Base-by-base conservation (phyloP, 2,329 filamentous ascomycete genomes). In the Fusarium sp. region DNA sequence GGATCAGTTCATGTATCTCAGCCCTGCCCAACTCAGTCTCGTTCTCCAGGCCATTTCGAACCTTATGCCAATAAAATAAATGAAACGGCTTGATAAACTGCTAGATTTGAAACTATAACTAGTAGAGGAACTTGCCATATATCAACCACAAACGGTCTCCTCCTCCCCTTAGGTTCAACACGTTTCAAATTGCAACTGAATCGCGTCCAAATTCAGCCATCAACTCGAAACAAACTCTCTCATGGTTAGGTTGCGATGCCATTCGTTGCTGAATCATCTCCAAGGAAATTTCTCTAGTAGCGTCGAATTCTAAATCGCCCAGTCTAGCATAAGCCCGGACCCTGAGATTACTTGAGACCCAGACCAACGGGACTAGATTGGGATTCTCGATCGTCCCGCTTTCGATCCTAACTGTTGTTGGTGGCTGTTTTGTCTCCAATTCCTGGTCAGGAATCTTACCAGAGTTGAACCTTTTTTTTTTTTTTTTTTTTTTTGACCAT, bases 381-480 rank as follows among this genome's bases (percentile, higher is more conserved):
- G 56, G 23, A 59, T 59, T 59, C 27, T 46, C 54, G 54, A 59
- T 59, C 56, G 56, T 59, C 54, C 56, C 56, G 56, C 56, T 47
- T 43, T 15, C 42, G 56, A 59, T 59, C 55, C 41, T 32, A 47
- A 53, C 56, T 48, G 56, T 59, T 59, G 32, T 54, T 59, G 56
- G 56, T 55, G 56, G 31, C 31, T 33, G 13, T 29, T 29, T 25
- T 36, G 29, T 57, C 37, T 53, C 15, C 21, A 36, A 32, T 23
- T 45, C 19, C 35, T 23, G 48, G 31, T 17, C 11, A 17, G 35
- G 31, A n/a, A 39, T 9, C 9, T 17, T 10, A 2, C 19, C 4
- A 5, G 33, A 29, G 4, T 29, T 3, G n/a, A 36, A 17, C 5
- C 31, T 31, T 17, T 35, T 25, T 15, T 21, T 35, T 25, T 15